phyloP scores from a whole-genome alignment of 2,329 filamentous ascomycete species.

The Claviceps pazoutovae region DNA sequence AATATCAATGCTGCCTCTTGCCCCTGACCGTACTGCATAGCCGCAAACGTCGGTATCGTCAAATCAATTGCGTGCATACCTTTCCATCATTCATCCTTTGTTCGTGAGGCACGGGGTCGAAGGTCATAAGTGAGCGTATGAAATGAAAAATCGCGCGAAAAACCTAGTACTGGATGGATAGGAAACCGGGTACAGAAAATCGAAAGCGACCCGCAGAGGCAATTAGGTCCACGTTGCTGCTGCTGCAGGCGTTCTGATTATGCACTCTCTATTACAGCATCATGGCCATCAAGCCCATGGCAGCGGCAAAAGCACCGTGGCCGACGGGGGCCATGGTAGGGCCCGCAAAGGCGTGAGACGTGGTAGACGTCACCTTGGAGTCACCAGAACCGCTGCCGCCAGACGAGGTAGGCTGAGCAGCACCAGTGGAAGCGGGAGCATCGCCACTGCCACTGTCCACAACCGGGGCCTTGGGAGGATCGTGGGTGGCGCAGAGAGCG shows the following conservation, averaged over 20 bases:
- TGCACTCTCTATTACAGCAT: conserved; percentile 25
- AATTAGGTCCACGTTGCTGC: conserved; percentile 1
- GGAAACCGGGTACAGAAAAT: conserved; percentile 20
- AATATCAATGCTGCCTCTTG: conserved; percentile 9
- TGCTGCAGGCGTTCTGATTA: neutral
- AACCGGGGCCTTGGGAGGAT: conserved; percentile 21
- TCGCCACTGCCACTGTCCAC: conserved; percentile 9
- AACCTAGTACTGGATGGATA: conserved; percentile 17
- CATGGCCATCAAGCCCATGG: conserved; percentile 38
- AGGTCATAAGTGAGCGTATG: conserved; percentile 3
- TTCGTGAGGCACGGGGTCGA: conserved; percentile 7
- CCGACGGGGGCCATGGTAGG: conserved; percentile 28
- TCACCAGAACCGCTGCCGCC: conserved; percentile 7
- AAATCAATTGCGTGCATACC: conserved; percentile 7
- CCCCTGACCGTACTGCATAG: neutral
- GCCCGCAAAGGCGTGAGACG: conserved; percentile 20
- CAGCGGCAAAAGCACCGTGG: conserved; percentile 33
- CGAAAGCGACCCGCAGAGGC: conserved; percentile 11
- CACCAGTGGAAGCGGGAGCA: conserved; percentile 14
- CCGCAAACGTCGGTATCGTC: conserved; percentile 2
- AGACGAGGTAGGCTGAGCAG: conserved; percentile 12
- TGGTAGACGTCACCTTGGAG: conserved; percentile 19
- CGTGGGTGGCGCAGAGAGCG: conserved; percentile 28
- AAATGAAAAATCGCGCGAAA: conserved; percentile 8
- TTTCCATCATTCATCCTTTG: conserved; percentile 12